Percentiles rank a stretch among this genome's conserved stretches.
Conservation (phyloP, 805 yeast species). For the Yarrowia sp. region DNA sequence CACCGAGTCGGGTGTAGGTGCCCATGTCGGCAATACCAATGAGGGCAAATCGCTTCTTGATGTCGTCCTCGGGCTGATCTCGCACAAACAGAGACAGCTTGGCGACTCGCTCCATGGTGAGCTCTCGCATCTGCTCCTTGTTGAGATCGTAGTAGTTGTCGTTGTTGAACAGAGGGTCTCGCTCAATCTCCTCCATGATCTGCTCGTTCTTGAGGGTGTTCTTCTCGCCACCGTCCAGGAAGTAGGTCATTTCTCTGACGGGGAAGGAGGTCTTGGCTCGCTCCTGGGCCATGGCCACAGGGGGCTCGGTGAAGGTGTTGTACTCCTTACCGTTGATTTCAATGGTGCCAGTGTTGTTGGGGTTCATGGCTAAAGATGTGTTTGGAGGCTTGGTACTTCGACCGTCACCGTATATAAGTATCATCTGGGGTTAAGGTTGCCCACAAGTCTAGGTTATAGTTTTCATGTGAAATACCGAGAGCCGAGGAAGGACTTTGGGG, state of each 20-base stretch:
- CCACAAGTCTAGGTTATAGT: constrained; percentile 1
- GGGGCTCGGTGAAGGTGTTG: constrained; percentile 51
- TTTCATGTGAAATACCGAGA: constrained; percentile 38
- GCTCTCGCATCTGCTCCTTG: constrained; percentile 53
- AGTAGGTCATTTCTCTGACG: constrained; percentile 53
- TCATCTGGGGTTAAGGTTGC: constrained; percentile 30
- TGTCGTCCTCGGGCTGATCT: constrained; percentile 46
- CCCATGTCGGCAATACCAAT: constrained; percentile 67
- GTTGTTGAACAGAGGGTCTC: constrained; percentile 60
- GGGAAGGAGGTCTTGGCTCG: constrained; percentile 52
- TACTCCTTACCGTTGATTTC: constrained; percentile 39
- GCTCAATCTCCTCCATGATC: constrained; percentile 57
- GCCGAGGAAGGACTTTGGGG: constrained; percentile 6
- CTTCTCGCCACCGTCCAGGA: constrained; percentile 54
- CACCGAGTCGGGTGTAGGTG: constrained; percentile 81
- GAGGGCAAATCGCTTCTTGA: constrained; percentile 45
- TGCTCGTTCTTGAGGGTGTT: constrained; percentile 52
- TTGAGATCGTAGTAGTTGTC: constrained; percentile 58
- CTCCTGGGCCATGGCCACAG: constrained; percentile 51
- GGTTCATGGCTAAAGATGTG: constrained; percentile 15
- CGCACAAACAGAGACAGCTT: constrained; percentile 45
- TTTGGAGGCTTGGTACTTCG: not conserved
- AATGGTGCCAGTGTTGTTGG: constrained; percentile 34
- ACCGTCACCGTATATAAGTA: constrained; percentile 9
- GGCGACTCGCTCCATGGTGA: constrained; percentile 50